Evolutionary conservation across 352 stramenopile genomes (phyloP).

Genomic region (Globisporangium viniferum): DNA sequence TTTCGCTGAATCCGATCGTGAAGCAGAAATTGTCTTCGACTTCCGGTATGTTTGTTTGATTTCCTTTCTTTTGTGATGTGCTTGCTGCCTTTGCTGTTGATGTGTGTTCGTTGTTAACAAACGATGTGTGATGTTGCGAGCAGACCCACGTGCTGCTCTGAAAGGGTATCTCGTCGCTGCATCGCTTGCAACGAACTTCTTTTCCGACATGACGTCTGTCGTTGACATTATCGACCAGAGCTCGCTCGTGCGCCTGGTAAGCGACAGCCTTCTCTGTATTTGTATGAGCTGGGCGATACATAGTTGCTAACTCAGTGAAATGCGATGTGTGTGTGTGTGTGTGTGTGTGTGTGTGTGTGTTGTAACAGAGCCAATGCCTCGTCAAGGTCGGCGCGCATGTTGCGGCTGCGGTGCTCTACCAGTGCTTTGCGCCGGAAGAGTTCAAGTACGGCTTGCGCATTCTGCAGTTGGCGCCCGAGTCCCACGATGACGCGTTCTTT

Average conservation of each 20-base stretch:
- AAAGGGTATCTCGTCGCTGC: constrained; percentile 74
- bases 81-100: constrained; percentile 4
- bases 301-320: neutral
- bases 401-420: constrained; percentile 79
- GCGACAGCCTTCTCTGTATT: neutral
- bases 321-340: neutral
- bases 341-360: neutral
- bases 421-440: constrained; percentile 77
- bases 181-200: constrained; percentile 81
- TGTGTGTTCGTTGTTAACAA: neutral
- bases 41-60: constrained; percentile 33
- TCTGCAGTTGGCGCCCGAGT: constrained; percentile 63
- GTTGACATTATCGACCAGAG: constrained; percentile 82
- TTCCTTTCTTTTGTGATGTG: neutral
- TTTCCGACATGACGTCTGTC: constrained; percentile 63
- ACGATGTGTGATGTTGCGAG: constrained; percentile 10
- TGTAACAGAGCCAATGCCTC: constrained; percentile 72
- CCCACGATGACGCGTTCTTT: constrained; percentile 73
- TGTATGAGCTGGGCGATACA: neutral
- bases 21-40: constrained; percentile 60
- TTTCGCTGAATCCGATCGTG: constrained; percentile 69
- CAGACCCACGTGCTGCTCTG: constrained; percentile 66
- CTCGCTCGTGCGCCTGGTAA: constrained; percentile 77
- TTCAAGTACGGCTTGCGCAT: constrained; percentile 81
- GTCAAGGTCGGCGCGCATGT: constrained; percentile 79